These are phyloP conservation scores for Hanseniaspora lachancei DNA, from an alignment of 805 yeast species.

Conservation along the genomic window DNA sequence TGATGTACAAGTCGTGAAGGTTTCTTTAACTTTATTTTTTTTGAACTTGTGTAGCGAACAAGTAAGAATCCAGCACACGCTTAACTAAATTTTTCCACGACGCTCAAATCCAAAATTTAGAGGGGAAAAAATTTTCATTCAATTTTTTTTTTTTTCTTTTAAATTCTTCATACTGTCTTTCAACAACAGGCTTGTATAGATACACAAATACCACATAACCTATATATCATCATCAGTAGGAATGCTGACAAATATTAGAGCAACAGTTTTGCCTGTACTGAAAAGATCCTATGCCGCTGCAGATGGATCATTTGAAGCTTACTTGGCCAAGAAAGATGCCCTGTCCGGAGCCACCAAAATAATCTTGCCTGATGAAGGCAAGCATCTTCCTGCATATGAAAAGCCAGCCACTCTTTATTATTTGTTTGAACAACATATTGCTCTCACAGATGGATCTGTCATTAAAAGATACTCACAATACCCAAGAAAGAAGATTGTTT, in stretches of 20 bases:
- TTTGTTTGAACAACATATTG: constrained; percentile 79
- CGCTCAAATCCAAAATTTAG: too few species aligned
- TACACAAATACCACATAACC: too few species aligned
- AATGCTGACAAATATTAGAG: neutral
- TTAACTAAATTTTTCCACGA: too few species aligned
- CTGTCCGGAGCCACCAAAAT: constrained; percentile 1
- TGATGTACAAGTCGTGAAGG: neutral
- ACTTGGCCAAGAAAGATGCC: constrained; percentile 6
- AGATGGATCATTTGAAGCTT: constrained; percentile 4
- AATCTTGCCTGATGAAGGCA: neutral
- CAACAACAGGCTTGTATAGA: too few species aligned
- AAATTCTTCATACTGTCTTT: too few species aligned
- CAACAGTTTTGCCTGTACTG: neutral
- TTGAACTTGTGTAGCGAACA: too few species aligned
- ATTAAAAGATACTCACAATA: constrained; percentile 68
- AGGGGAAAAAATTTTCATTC: too few species aligned
- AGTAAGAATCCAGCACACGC: too few species aligned
- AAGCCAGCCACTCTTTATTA: constrained; percentile 89
- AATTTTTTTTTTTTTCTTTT: too few species aligned
- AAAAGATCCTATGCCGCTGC: neutral
- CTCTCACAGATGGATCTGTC: constrained; percentile 89
- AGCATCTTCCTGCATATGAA: constrained; percentile 38
- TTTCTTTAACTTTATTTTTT: too few species aligned
- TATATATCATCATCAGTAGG: too few species aligned
- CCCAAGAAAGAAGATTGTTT: constrained; percentile 74